phyloP scores from a whole-genome alignment of 2,329 filamentous ascomycete species.

The Neonectria neomacrospora region DNA sequence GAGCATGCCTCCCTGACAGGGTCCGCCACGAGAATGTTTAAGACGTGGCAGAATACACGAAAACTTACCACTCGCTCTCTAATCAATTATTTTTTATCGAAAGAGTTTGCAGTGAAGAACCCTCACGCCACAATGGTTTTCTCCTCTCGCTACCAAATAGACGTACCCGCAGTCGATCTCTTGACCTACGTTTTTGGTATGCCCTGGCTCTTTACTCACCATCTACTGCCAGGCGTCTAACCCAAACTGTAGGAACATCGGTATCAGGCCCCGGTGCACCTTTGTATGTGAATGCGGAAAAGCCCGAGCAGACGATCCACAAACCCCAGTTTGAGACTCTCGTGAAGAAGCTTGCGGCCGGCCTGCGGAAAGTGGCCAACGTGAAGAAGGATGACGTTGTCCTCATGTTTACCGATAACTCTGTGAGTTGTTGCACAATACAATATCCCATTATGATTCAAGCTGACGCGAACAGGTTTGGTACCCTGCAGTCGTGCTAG shows the following conservation, averaged over 20 bases:
- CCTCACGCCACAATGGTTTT: conserved; percentile 5
- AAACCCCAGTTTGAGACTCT: not conserved
- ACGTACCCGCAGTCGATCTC: conserved; percentile 8
- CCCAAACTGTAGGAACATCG: not conserved
- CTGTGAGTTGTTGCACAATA: not conserved
- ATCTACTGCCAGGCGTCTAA: not conserved
- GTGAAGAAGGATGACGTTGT: conserved; percentile 10
- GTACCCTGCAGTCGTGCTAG: conserved; percentile 10
- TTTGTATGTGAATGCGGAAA: not conserved
- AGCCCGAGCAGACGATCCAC: not conserved
- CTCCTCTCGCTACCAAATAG: conserved; percentile 7
- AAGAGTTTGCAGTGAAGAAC: no score
- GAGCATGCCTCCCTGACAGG: not conserved
- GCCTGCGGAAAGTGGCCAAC: not conserved
- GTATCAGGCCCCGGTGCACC: not conserved
- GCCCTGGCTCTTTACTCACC: no score
- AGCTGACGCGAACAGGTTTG: not conserved
- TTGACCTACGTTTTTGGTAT: conserved; percentile 15
- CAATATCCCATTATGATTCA: not conserved
- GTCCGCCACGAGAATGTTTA: not conserved
- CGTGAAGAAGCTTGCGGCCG: conserved; percentile 4
- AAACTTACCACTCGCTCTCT: not conserved
- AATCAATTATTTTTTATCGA: not conserved
- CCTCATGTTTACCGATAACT: conserved; percentile 14
- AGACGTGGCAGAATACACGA: not conserved